Base-by-base conservation (phyloP, 2,329 filamentous ascomycete species). In the Talaromyces rugulosus region DNA sequence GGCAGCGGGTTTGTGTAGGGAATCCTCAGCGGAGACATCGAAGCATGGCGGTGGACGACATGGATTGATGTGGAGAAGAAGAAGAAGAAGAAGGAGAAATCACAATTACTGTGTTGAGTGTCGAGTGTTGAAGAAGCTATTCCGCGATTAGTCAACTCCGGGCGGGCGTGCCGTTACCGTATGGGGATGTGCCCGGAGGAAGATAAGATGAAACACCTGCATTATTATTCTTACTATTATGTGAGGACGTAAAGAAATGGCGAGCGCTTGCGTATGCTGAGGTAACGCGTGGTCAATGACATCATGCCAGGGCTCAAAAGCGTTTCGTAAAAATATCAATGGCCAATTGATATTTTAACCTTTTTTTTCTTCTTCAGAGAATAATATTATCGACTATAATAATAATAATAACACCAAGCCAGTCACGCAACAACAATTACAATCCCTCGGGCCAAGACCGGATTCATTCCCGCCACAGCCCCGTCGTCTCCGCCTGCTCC, bases 1-100 rank as follows among this genome's bases (percentile, higher is more conserved):
- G 93, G 87, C 60, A 97, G 83, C 50, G 90, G 88, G 66, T 90
- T 87, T 71, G 92, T 96, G 74, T 94, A 98, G 63, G 94, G 94
- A 70, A 98, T 96, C 68, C 92, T 88, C 62, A 96, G 88, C 63
- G 92, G 84, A 69, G 89, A 60, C 62, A 96, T 88, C 62, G 92
- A 84, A 69, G 89, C 62, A 63, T 63, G 58, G 61, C 18, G 51
- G 28, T 54, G 5, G 53, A 16, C 36, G 36, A 54, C 23, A 33
- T 31, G 31, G 9, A 53, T 11, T 53, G 31, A 12, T 5, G 2
- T 23, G 23, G 23, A 12, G 31, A 31, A 1, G 28, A 51, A n/a
- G 18, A 51, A 54, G 16, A 42, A 27, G 34, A 16, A 12, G 54
- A 14, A 56, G 31, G 4, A 16, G 31, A 56, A 28, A 33, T n/a